Evolutionary conservation across 352 stramenopile genomes (phyloP), one percentile per base, ranked within the genome.

Genomic region (Globisporangium apiculatum): DNA sequence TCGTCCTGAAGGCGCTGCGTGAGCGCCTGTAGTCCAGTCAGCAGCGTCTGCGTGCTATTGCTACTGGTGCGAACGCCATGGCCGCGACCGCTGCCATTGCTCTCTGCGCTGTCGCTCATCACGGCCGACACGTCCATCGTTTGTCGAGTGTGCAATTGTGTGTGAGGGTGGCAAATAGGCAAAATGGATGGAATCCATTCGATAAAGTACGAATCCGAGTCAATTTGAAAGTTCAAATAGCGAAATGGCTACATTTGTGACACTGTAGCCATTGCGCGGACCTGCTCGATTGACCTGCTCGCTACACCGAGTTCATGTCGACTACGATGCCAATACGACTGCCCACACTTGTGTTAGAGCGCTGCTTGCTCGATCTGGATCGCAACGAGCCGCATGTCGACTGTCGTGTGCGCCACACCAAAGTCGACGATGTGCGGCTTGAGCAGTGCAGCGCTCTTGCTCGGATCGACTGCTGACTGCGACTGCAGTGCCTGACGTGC

Each of bases 1-100:
- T 91, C 79, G 9, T 87, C 71, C 58, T 91, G 78, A 7, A 91
- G 58, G 8, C 66, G 54, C n/a, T 68, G 60, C n/a, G 76, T 88
- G 51, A 88, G 65, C 63, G 86, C 68, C 48, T 82, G 76, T 17
- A 89, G 72, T 35, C 58, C 51, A 7, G 51, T 18, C 57, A 67
- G 8, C 53, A 60, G 48, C 15, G 58, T 58, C 17, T 58, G 58
- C 7, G 54, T n/a, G n/a, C 54, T 17, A 36, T 46, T 35, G 10
- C 18, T 17, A 12, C 45, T n/a, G 45, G 4, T 17, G 45, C 5
- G 42, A 24, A 14, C 3, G 24, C 24, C 24, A 31, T 31, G 24
- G 24, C 1, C 2, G 24, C 2, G 24, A 3, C 40, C 51, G 37
- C 9, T 42, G 11, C 7, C 49, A 41, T 4, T 12, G 40, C 40